Base-by-base conservation (phyloP, 768 basidiomycete species). In the Daedaleopsis sinensis region DNA sequence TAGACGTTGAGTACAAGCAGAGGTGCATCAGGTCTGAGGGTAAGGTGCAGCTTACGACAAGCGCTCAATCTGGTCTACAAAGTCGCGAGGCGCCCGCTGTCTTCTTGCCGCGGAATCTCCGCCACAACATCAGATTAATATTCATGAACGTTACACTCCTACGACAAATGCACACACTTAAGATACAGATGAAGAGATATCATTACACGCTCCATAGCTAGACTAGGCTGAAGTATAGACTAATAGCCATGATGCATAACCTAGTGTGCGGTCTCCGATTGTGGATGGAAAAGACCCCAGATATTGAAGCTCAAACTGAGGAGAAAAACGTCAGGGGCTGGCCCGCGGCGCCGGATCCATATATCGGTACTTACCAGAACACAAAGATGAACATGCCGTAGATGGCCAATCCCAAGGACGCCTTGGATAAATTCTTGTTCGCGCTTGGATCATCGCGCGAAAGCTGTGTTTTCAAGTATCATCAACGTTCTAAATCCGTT, bases 311-410 rank as follows among this genome's bases (percentile, higher is more conserved):
- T 83, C 65, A 94, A 77, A 71, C 93, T 94, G 71, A 61, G 8
- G 68, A 48, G 39, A 48, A 68, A 48, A 43, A 48, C 43, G 16
- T 19, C 46, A 32, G n/a, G 1, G 7, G 38, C 24, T 23, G 6
- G 12, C 23, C 23, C 12, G 19, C 12, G 1, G 15, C 47, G 27
- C 27, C 27, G 19, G 10, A 24, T 6, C 7, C 19, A 49, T 8
- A 24, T 11, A 21, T 21, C 27, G 24, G 18, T 19, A 58, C 93
- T 68, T 70, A 95, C 94, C 95, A 97, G 74, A 96, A 93, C 23
- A 91, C 80, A 74, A 94, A 93, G 39, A 98, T 84, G 69, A 80
- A 82, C 35, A 79, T 73, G 15, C 96, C 96, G 71, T 97, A 98
- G 12, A 84, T 72, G 19, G 84, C 81, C 61, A 98, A 74, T 12